Base-by-base conservation (phyloP, 169 alveolate genomes). In the Toxoplasma gondii region DNA sequence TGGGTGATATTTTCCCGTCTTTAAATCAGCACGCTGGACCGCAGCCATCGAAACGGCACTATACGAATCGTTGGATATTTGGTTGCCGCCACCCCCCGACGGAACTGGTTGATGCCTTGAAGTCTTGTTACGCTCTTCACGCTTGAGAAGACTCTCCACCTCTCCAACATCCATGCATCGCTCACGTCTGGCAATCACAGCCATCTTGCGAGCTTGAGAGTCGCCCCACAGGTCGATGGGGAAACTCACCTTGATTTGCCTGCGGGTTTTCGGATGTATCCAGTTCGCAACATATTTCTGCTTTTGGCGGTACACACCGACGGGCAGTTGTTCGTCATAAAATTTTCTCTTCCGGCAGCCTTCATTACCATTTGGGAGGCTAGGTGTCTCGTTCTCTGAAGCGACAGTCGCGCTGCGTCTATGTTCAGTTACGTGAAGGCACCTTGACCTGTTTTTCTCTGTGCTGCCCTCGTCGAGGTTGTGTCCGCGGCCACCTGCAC, bases 211-310 rank as follows among this genome's bases (percentile, higher is more conserved):
- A 19, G 78, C 78, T 64, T 19, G 78, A 64, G 78, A 19, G 34
- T 64, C 78, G 0, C 78, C 78, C 78, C 78, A 64, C 34, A 64
- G 0, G 78, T 64, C 78, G 78, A 64, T 64, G 78, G 78, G 78
- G 34, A 64, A 64, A 29, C 78, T 17, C 34, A 64, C 78, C 34
- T 64, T 64, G 34, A 64, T 64, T 29, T 64, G 78, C 27, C 78
- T 64, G 34, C 78, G 78, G 78, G 78, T 64, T 64, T 64, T 64
- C 78, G 78, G 78, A 64, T 64, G 34, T 64, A 64, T 31, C 78
- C 78, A 64, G 78, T 64, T 64, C 36, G 78, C 78, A 24, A 64
- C 78, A 64, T 64, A 64, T 24, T 64, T 64, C 78, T 64, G 78
- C 78, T 64, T 10, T 2, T 64, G 78, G 27, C 29, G 34, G 78